Percentiles rank a stretch among this genome's conserved stretches.
phyloP scores from a whole-genome alignment of 768 basidiomycete species.

The Tephrocybe rancida region DNA sequence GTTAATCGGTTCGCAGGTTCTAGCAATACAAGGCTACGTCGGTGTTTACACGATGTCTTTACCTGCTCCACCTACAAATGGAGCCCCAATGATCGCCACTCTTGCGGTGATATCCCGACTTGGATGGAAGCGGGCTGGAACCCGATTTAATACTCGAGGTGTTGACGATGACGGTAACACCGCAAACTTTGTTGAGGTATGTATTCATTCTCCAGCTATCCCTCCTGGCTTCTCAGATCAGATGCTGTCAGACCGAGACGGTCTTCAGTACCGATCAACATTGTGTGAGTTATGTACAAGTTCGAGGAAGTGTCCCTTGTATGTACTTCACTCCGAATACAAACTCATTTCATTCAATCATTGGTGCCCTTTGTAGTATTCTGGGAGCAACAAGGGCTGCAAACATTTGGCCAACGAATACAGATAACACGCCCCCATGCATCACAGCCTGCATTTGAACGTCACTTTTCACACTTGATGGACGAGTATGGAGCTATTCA shows the following conservation, averaged over 20 bases:
- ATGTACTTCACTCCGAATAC: conserved; percentile 38
- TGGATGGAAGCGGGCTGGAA: conserved; percentile 95
- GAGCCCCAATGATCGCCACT: conserved; percentile 72
- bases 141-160: conserved; percentile 95
- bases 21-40: conserved; percentile 93
- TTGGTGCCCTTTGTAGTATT: conserved; percentile 63
- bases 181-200: conserved; percentile 95
- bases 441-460: conserved; percentile 96
- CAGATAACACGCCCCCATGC: conserved; percentile 95
- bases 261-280: conserved; percentile 86
- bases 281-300: conserved; percentile 91
- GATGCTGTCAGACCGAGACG: conserved; percentile 74
- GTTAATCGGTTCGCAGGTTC: conserved; percentile 49
- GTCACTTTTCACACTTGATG: conserved; percentile 85
- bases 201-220: conserved; percentile 18
- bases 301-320: conserved; percentile 95
- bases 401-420: conserved; percentile 92
- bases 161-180: conserved; percentile 95
- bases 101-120: conserved; percentile 84
- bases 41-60: conserved; percentile 80
- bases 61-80: conserved; percentile 74
- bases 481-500: conserved; percentile 87
- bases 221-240: conserved; percentile 15
- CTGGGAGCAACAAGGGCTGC: conserved; percentile 97
- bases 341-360: conserved; percentile 13